Evolutionary conservation across 805 yeast genomes (phyloP), one percentile per base, ranked within the genome.

Genomic region (Candida odintsovae): DNA sequence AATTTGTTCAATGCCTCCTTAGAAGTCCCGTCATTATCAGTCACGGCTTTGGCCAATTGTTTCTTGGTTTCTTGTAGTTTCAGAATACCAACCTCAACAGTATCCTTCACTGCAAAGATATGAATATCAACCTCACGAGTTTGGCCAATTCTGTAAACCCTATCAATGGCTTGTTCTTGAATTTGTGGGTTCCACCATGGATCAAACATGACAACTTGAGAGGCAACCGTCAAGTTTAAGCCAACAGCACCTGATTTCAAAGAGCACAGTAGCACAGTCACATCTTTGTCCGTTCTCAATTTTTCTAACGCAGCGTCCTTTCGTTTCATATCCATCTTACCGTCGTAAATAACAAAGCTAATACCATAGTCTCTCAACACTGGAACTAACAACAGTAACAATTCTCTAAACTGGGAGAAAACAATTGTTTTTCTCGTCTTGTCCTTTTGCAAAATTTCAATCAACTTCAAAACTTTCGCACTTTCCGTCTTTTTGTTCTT

Each of bases 151-250:
- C 97, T 74, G 61, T 90, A 96, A n/a, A 90, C 77, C 56, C 97
- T 67, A 65, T 89, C 96, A 45, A 89, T 83, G 0, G 96, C 96
- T 61, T 89, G 96, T 41, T 86, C 86, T 58, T 89, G 96, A 46
- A 83, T 78, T 39, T 95, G 89, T 36, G 87, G 94, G 38, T 90
- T 86, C 97, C 97, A 90, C 92, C 96, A 90, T 0, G 97, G 96
- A 56, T 90, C 97, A 86, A 87, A 83, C 71, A 90, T 71, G 52
- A 81, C 86, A 2, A 92, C 97, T 37, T 81, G 75, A 0, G 86
- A 83, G 0, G 97, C 95, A 43, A 81, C 77, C 0, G 95, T 90
- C 48, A 90, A 70, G 58, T 90, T 90, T 50, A 90, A 70, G 0
- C 97, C 97, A 5, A 89, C 95, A 2, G 96, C 97, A 19, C 97